Conservation (phyloP, 2,329 filamentous ascomycete species). For the Microsporum ferrugineum region DNA sequence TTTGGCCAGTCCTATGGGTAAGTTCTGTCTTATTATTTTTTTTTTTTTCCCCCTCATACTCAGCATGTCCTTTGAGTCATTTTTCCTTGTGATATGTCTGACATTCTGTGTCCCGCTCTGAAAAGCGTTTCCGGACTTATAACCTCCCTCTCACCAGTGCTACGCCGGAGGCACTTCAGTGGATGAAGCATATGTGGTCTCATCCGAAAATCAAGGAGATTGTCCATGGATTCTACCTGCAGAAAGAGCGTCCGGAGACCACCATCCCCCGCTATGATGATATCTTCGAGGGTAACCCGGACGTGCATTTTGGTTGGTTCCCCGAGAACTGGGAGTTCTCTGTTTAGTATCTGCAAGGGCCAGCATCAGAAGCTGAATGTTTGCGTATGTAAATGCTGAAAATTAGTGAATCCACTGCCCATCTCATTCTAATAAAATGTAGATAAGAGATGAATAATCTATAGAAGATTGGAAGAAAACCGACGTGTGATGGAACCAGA, state of each 20-base stretch:
- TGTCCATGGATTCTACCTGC: constrained; percentile 19
- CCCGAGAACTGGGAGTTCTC: constrained; percentile 23
- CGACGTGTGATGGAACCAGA: no score
- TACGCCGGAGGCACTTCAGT: constrained; percentile 19
- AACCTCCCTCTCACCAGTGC: constrained; percentile 21
- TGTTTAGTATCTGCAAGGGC: neutral
- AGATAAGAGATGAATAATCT: neutral
- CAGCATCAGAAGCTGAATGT: no score
- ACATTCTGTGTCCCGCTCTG: neutral
- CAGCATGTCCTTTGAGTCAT: no score
- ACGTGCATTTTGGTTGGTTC: constrained; percentile 21
- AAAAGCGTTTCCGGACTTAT: constrained; percentile 26
- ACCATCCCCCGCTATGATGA: constrained; percentile 23
- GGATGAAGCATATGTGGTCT: constrained; percentile 28
- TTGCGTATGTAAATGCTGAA: no score
- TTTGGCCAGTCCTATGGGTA: constrained; percentile 31
- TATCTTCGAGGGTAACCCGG: constrained; percentile 20
- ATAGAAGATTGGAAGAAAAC: no score
- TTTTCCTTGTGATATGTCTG: neutral
- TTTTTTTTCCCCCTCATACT: neutral
- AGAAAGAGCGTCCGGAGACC: constrained; percentile 22
- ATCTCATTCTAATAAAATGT: neutral
- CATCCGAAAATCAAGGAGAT: constrained; percentile 19
- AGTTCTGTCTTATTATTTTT: constrained; percentile 3
- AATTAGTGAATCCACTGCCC: no score